Conservation (phyloP, 129 eudicot species). For the Deinandra increscens region DNA sequence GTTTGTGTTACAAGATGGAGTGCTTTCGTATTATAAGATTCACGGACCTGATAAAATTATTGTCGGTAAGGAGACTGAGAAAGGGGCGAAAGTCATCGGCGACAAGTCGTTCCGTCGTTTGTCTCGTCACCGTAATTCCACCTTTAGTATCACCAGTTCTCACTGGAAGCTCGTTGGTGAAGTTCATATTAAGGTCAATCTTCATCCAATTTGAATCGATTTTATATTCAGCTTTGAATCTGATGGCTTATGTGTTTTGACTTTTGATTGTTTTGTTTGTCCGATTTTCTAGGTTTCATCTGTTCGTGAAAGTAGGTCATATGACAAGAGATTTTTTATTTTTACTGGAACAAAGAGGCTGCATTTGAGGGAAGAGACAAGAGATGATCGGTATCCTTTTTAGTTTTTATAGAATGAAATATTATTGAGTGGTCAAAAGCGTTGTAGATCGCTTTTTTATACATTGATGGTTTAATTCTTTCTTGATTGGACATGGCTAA, state of each 20-base stretch:
- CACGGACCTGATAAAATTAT: conserved; percentile 85
- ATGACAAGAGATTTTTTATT: conserved; percentile 87
- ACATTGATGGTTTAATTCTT: too few species aligned
- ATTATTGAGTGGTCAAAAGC: too few species aligned
- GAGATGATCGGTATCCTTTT: conserved; percentile 60
- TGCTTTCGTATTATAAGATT: conserved; percentile 78
- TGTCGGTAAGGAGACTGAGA: conserved; percentile 54
- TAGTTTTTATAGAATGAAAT: too few species aligned
- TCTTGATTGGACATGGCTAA: too few species aligned
- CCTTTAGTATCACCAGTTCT: conserved; percentile 3
- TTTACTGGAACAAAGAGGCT: conserved; percentile 93
- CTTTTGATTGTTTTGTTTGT: neutral
- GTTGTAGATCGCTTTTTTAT: too few species aligned
- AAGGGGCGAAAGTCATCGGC: conserved; percentile 77
- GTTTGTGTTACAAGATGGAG: conserved; percentile 92
- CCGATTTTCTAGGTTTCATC: conserved; percentile 65
- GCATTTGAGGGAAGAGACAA: conserved; percentile 81
- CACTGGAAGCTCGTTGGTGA: conserved; percentile 75
- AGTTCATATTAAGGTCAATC: conserved; percentile 83
- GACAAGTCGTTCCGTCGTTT: conserved; percentile 67
- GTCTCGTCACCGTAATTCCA: conserved; percentile 23
- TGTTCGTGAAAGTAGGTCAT: conserved; percentile 83
- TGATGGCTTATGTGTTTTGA: too few species aligned
- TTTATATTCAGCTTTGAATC: too few species aligned
- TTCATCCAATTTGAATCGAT: neutral